A percentile compares a stretch with the other conserved stretches of the same genome.
Evolutionary conservation across 23 red algal species (phyloP).

Genomic region (Gracilaria domingensis): DNA sequence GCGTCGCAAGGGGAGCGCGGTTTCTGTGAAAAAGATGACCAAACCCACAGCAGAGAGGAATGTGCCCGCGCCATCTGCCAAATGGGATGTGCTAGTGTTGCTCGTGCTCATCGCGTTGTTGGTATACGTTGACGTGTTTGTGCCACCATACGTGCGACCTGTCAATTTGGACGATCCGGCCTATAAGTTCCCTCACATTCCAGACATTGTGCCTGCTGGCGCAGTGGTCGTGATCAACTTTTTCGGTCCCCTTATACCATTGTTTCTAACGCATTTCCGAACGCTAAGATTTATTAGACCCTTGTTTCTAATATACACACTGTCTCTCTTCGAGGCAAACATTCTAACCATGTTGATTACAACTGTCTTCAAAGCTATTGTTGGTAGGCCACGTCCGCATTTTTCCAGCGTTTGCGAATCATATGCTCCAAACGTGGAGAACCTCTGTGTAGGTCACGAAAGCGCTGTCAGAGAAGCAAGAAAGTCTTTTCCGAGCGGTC

Average conservation of each 20-base stretch:
- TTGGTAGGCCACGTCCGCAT: slow-evolving; percentile 86
- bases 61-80: background rate
- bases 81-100: slow-evolving; percentile 11
- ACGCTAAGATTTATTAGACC: background rate
- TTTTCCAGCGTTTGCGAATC: slow-evolving; percentile 84
- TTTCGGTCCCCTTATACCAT: slow-evolving; percentile 23
- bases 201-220: slow-evolving; percentile 42
- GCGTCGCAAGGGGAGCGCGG: slow-evolving; percentile 9
- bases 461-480: slow-evolving; percentile 75
- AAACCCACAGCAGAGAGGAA: background rate
- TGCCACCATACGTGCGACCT: slow-evolving; percentile 12
- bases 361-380: slow-evolving; percentile 65
- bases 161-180: slow-evolving; percentile 50
- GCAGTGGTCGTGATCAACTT: slow-evolving; percentile 31
- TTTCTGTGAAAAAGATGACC: background rate
- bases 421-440: slow-evolving; percentile 32
- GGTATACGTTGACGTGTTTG: slow-evolving; percentile 11
- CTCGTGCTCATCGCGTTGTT: background rate
- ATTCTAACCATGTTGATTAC: slow-evolving; percentile 77
- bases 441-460: slow-evolving; percentile 63
- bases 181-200: slow-evolving; percentile 39
- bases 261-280: background rate
- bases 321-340: slow-evolving; percentile 74
- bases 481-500: slow-evolving; percentile 90
- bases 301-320: slow-evolving; percentile 6